Evolutionary conservation across 208 protist genomes (phyloP).

Genomic region (Zelonia costaricensis): DNA sequence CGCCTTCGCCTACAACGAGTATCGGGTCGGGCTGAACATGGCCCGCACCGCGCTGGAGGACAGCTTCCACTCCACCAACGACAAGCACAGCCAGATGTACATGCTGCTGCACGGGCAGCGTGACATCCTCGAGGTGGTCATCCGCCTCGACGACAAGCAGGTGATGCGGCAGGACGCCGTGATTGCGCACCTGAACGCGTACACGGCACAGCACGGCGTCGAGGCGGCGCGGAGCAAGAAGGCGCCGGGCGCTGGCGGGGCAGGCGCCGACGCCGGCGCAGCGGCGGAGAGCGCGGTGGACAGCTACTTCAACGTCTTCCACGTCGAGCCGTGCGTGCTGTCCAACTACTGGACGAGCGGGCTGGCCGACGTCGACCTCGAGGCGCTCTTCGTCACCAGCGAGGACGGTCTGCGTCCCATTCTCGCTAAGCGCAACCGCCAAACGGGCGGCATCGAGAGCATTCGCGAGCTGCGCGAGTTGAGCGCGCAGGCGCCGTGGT

Average conservation of each 20-base stretch:
- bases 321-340: conserved; percentile 78
- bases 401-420: conserved; percentile 56
- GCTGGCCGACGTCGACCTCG: conserved; percentile 61
- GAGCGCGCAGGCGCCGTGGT: conserved; percentile 36
- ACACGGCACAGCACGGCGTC: conserved; percentile 48
- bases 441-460: conserved; percentile 64
- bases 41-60: conserved; percentile 59
- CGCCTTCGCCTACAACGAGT: conserved; percentile 67
- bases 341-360: conserved; percentile 78
- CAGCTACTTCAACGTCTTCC: conserved; percentile 73
- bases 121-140: conserved; percentile 77
- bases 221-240: conserved; percentile 36
- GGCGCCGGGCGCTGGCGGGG: conserved; percentile 3
- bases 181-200: conserved; percentile 63
- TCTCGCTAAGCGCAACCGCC: conserved; percentile 66
- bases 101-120: conserved; percentile 72
- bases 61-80: conserved; percentile 44
- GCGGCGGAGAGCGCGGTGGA: conserved; percentile 23
- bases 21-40: conserved; percentile 75
- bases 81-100: conserved; percentile 82
- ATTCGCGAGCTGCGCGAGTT: conserved; percentile 73
- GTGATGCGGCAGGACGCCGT: conserved; percentile 69
- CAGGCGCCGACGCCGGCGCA: conserved; percentile 2
- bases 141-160: conserved; percentile 71
- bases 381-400: conserved; percentile 73